phyloP scores from a whole-genome alignment of 257 asterid species.

The Petunia secreta region DNA sequence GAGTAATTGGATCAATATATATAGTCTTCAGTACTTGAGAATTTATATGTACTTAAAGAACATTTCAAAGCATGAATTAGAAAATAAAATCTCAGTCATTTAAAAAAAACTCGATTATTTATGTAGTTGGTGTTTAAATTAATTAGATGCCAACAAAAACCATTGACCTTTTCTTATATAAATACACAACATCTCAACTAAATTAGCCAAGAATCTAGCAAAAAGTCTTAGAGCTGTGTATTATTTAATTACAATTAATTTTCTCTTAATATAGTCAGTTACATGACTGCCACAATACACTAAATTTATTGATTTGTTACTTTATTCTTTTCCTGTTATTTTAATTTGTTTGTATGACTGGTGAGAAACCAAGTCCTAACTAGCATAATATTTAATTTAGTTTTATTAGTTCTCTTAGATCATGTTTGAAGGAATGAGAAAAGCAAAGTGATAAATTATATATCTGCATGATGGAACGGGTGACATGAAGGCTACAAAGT shows the following conservation, averaged over 20 bases:
- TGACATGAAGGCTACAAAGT: slow-evolving; percentile 10
- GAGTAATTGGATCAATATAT: neutral
- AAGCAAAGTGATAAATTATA: neutral
- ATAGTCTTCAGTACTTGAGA: neutral
- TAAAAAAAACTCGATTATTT: neutral
- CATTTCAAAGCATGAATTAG: neutral
- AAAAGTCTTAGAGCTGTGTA: neutral
- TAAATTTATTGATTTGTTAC: neutral
- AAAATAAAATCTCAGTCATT: slow-evolving; percentile 4
- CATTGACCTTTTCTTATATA: slow-evolving; percentile 12
- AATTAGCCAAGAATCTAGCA: slow-evolving; percentile 26
- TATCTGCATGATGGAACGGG: slow-evolving; percentile 21
- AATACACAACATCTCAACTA: neutral
- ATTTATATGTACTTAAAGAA: neutral
- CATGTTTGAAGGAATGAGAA: slow-evolving; percentile 16
- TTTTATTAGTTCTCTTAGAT: slow-evolving; percentile 11
- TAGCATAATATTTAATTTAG: neutral
- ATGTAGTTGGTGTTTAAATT: neutral
- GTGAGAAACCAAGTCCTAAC: slow-evolving; percentile 21
- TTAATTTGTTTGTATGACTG: slow-evolving; percentile 22
- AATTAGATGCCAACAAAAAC: slow-evolving; percentile 17
- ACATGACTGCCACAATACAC: slow-evolving; percentile 24
- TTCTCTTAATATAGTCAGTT: neutral
- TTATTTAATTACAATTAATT: neutral
- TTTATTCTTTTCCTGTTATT: neutral